Evolutionary conservation across 176 grass and related monocot species (phyloP), one percentile per base, ranked within the genome.

Genomic region (Musa itinerans): DNA sequence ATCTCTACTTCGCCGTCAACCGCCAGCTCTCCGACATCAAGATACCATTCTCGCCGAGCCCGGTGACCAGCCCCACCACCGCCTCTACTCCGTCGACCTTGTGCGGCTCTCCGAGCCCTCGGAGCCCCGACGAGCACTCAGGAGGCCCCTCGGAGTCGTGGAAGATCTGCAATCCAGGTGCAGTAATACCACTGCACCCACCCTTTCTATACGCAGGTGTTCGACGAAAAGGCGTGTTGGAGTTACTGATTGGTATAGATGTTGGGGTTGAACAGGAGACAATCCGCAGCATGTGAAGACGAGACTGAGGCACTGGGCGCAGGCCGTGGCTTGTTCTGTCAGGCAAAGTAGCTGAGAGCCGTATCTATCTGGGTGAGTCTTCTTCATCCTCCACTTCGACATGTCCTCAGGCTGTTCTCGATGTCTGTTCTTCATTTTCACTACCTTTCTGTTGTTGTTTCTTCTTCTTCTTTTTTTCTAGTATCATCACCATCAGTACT

Each of bases 1-100:
- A 79, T 16, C 77, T 79, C 65, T 79, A 79, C 77, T 79, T 79
- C 52, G 77, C 77, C 24, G 77, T 79, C 53, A 79, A 69, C 52
- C 77, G 77, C 1, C 76, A 68, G 76, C 50, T 66, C 34, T 76
- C 74, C 0, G 74, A 63, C 34, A 29, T 19, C 10, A 76, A 76
- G 74, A 27, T 76, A 11, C 27, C 17, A 26, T 48, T 2, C 11
- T 49, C 66, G 16, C 14, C 66, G 26, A 71, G 77, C 66, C 54
- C 66, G 1, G 23, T 11, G 14, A 50, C 64, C 20, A 76, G 57
- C 19, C 52, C 77, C 16, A 29, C 72, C 52, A 10, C 65, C 25
- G 16, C 23, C 66, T 24, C 77, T n/a, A 59, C 77, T 11, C 11
- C 52, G 25, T 29, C 65, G 16, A 56, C 52, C 29, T 17, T 76